Conservation (phyloP, 2,329 filamentous ascomycete genomes). For the Chrysoporthe cubensis region DNA sequence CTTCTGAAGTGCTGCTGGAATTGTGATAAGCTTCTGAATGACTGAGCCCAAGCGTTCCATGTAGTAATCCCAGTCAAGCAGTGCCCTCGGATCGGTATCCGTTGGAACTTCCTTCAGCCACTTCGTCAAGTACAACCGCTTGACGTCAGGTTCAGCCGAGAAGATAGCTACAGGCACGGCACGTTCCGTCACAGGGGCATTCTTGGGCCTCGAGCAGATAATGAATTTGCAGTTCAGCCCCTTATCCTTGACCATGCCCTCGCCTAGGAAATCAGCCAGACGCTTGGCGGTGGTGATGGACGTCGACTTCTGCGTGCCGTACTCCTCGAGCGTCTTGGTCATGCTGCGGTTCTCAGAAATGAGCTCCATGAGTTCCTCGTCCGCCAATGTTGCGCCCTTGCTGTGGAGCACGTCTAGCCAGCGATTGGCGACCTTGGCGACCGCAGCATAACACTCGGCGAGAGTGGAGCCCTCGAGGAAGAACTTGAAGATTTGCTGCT, state of each 20-base stretch:
- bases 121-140: conserved; percentile 87
- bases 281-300: conserved; percentile 98
- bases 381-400: conserved; percentile 85
- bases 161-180: conserved; percentile 97
- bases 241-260: conserved; percentile 99
- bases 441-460: conserved; percentile 84
- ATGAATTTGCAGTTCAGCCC: conserved; percentile 99
- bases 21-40: conserved; percentile 98
- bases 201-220: conserved; percentile 84
- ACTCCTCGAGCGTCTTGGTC: conserved; percentile 96
- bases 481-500: conserved; percentile 99
- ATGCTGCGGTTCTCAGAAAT: conserved; percentile 99
- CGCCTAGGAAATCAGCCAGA: conserved; percentile 92
- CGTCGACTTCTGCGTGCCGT: conserved; percentile 92
- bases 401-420: conserved; percentile 96
- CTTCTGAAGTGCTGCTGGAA: conserved; percentile 94
- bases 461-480: conserved; percentile 91
- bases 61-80: conserved; percentile 98
- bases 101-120: conserved; percentile 93
- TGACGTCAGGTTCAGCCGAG: conserved; percentile 86
- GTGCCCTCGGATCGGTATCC: conserved; percentile 84
- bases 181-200: conserved; percentile 90
- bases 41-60: conserved; percentile 93
- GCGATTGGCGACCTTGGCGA: conserved; percentile 91
- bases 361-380: conserved; percentile 98